A percentile compares a stretch with the other conserved stretches of the same genome.
phyloP scores from a whole-genome alignment of 257 asterid genomes.

The Orobanche coerulescens region DNA sequence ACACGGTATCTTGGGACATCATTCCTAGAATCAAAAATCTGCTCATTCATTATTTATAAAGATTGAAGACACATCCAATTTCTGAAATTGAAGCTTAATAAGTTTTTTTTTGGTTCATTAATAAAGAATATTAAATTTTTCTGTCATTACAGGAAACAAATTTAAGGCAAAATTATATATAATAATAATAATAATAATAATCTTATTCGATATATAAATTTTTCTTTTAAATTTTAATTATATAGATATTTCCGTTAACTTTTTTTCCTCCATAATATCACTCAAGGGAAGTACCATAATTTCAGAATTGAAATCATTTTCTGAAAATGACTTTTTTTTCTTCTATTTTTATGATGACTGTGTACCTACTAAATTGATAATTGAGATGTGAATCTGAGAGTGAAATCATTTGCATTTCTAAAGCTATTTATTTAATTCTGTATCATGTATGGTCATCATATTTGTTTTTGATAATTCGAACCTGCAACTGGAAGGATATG shows the following conservation, averaged over 20 bases:
- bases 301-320: slow-evolving; percentile 22
- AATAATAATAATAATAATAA: background rate
- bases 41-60: background rate
- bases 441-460: slow-evolving; percentile 26
- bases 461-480: slow-evolving; percentile 23
- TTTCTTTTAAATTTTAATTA: no score
- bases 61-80: background rate
- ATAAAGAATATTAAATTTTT: no score
- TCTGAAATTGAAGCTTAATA: background rate
- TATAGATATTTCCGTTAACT: background rate
- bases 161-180: background rate
- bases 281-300: slow-evolving; percentile 23
- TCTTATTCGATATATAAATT: background rate
- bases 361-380: slow-evolving; percentile 22
- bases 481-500: slow-evolving; percentile 30
- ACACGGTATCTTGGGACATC: slow-evolving; percentile 46
- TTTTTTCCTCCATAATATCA: slow-evolving; percentile 11
- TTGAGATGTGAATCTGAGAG: slow-evolving; percentile 25
- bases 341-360: slow-evolving; percentile 25
- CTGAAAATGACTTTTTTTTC: slow-evolving; percentile 18
- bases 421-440: slow-evolving; percentile 5
- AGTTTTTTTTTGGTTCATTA: background rate
- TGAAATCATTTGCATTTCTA: slow-evolving; percentile 24
- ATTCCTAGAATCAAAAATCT: slow-evolving; percentile 22
- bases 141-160: no score